Conservation (phyloP, 1,139 yeast genomes). For the Yamadazyma trypodendri region DNA sequence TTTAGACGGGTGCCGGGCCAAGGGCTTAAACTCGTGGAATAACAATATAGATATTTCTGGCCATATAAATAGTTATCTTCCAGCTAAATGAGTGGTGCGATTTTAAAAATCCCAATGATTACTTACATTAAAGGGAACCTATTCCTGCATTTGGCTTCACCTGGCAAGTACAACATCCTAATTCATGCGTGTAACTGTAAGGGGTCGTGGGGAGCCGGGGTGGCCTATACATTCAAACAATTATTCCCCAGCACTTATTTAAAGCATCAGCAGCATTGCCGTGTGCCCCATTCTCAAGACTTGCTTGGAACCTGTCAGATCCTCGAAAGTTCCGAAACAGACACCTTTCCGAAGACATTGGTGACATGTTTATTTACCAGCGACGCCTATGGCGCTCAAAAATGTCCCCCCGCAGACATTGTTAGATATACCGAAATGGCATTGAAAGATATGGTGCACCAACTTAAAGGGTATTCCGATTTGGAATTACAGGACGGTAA, state of each 20-base stretch:
- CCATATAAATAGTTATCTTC: no score
- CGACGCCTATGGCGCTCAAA: constrained; percentile 37
- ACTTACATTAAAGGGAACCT: constrained; percentile 60
- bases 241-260: constrained; percentile 53
- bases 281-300: constrained; percentile 22
- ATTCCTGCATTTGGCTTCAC: constrained; percentile 36
- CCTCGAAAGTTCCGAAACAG: constrained; percentile 32
- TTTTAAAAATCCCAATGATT: constrained; percentile 5
- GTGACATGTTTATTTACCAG: constrained; percentile 73
- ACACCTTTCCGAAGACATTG: constrained; percentile 23
- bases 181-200: constrained; percentile 80
- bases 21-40: constrained; percentile 22
- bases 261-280: constrained; percentile 50
- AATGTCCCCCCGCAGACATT: constrained; percentile 35
- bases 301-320: constrained; percentile 57
- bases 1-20: constrained; percentile 48
- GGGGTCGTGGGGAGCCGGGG: constrained; percentile 87
- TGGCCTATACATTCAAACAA: constrained; percentile 53
- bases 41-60: no score
- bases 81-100: background rate
- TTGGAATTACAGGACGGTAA: constrained; percentile 15
- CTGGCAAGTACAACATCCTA: constrained; percentile 34
- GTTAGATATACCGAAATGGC: constrained; percentile 49
- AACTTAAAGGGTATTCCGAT: constrained; percentile 23
- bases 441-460: constrained; percentile 42